Base-by-base conservation (phyloP, 495 filamentous ascomycete species). In the Podospora tetraspora region DNA sequence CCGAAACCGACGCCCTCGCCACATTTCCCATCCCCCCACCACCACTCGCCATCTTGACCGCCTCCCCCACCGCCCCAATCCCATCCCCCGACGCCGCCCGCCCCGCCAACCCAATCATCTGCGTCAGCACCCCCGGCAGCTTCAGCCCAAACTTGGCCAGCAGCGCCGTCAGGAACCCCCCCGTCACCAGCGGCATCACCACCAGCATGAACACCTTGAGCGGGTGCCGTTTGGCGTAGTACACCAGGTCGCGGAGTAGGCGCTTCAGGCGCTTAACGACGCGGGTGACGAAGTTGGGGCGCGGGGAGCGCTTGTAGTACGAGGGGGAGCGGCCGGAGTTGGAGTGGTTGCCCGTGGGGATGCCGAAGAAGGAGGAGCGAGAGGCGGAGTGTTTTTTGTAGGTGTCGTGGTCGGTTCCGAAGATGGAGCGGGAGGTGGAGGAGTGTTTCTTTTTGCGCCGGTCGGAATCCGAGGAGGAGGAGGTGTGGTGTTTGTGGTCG, bases 131-230 rank as follows among this genome's bases (percentile, higher is more conserved):
- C 10, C 77, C 79, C 1, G 93, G 93, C 71, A 97, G 73, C 57
- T 88, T 81, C 57, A 97, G 80, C 0, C 93, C 93, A 75, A 97
- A 88, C 77, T 88, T 86, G 24, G 84, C 84, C 13, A 95, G 81
- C 24, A 96, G 76, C 29, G 87, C 88, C 3, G 86, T 85, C 72
- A 97, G 77, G 27, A 91, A 89, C 7, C 93, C 93, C 62, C 91
- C 91, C 0, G 89, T 92, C 66, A 97, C 80, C 60, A 97, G 82
- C 22, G 93, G 93, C 83, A 96, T 84, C 64, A 96, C 86, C 32
- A 96, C 89, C 21, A 95, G 83, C 82, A 94, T 87, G 78, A 96
- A 88, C 3, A 94, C 89, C 78, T 94, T 95, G 70, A 92, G 72
- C 0, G 93, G 93, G 75, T 97, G 87, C 9, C 86, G 82, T 73